Percentiles rank a stretch among this genome's conserved stretches.
phyloP scores from a whole-genome alignment of 805 yeast genomes.

The Hanseniaspora valbyensis region DNA sequence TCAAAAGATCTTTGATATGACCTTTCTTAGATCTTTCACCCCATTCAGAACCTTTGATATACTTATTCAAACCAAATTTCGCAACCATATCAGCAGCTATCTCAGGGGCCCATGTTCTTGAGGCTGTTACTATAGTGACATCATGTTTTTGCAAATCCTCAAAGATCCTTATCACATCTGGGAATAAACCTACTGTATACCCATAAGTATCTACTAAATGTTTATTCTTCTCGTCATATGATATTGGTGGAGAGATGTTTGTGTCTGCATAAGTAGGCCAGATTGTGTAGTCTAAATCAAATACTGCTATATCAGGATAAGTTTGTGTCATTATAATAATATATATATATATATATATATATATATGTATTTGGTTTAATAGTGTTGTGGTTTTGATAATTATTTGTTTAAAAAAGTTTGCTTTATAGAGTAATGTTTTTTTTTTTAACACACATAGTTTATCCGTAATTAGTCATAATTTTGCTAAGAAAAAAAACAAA shows the following conservation, averaged over 20 bases:
- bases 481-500: too few species aligned
- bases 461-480: too few species aligned
- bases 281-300: constrained; percentile 30
- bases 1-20: constrained; percentile 46
- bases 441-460: too few species aligned
- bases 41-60: constrained; percentile 44
- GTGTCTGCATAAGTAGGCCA: constrained; percentile 33
- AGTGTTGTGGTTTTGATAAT: too few species aligned
- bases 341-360: too few species aligned
- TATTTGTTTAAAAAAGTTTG: too few species aligned
- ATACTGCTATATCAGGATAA: constrained; percentile 30
- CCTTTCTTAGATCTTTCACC: constrained; percentile 53
- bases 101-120: constrained; percentile 69
- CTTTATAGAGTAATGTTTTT: too few species aligned
- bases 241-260: constrained; percentile 29
- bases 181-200: constrained; percentile 45
- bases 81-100: constrained; percentile 56
- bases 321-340: constrained; percentile 15
- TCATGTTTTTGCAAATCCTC: constrained; percentile 37
- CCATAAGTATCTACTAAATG: constrained; percentile 34
- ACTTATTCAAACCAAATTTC: constrained; percentile 27
- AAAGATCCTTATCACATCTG: constrained; percentile 58
- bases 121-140: constrained; percentile 55
- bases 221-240: constrained; percentile 20
- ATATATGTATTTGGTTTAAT: too few species aligned